Conservation (phyloP, 2,329 filamentous ascomycete species). For the Fusarium piperis region DNA sequence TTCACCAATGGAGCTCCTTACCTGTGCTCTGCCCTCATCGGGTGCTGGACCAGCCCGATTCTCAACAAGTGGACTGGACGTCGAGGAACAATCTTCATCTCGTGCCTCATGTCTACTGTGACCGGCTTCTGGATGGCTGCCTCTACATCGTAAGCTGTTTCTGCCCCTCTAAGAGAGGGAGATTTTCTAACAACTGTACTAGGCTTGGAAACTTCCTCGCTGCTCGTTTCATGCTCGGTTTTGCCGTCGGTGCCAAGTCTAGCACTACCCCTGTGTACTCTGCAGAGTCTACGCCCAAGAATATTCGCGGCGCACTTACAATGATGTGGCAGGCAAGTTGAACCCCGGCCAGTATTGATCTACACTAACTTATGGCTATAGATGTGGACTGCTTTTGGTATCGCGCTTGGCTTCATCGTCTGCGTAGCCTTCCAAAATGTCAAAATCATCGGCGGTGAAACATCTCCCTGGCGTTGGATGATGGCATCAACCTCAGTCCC, state of each 20-base stretch:
- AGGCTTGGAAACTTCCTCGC: conserved; percentile 41
- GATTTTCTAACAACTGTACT: rapidly evolving
- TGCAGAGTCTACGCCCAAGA: conserved; percentile 50
- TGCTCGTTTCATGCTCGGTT: conserved; percentile 49
- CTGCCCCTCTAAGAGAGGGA: rapidly evolving
- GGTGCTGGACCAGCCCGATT: conserved; percentile 48
- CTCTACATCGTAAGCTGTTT: conserved; percentile 62
- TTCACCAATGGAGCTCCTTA: conserved; percentile 66
- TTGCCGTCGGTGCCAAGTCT: conserved; percentile 51
- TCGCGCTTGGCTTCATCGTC: conserved; percentile 51
- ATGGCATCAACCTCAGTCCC: conserved; percentile 64
- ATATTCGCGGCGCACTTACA: conserved; percentile 51
- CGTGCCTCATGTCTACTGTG: conserved; percentile 64
- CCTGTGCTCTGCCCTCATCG: conserved; percentile 57
- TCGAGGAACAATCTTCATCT: conserved; percentile 71
- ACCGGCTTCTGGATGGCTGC: conserved; percentile 64
- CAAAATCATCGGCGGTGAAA: conserved; percentile 47
- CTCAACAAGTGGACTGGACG: conserved; percentile 71
- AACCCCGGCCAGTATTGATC: rapidly evolving
- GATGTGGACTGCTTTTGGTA: conserved; percentile 51
- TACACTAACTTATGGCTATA: background rate
- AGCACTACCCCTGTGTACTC: conserved; percentile 50
- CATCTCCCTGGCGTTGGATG: conserved; percentile 49
- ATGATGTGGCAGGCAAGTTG: conserved; percentile 49
- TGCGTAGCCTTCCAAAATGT: conserved; percentile 45